Base-by-base conservation (phyloP, 495 filamentous ascomycete species). In the Penicillium pulvis region DNA sequence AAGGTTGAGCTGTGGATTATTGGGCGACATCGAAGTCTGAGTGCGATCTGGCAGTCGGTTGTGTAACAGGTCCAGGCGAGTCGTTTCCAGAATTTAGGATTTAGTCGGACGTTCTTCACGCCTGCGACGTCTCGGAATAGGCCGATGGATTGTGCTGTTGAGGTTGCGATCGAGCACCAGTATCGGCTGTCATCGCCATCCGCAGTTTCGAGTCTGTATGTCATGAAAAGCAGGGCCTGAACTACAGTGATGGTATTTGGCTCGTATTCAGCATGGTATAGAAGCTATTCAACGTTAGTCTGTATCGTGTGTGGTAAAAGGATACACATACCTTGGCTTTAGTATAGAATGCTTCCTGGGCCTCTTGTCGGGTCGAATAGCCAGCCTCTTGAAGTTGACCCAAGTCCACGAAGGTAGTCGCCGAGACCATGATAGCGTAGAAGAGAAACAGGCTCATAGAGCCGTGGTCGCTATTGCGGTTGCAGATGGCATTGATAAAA, bases 1-100 rank as follows among this genome's bases (percentile, higher is more conserved):
- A 67, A 64, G 14, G 56, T 52, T 1, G 42, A 39, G 6, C 41
- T 28, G 3, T 58, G 39, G 11, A 64, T 67, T 7, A 55, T 43
- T 30, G 64, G 57, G 36, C 44, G 47, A 16, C 64, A 61, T 54
- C 64, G 20, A 0, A 59, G 31, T 35, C 61, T 20, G 7, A 67
- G 46, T 16, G 64, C 51, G 14, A 58, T 59, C 12, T 61, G 56
- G 31, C 52, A 57, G 54, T 67, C 64, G 12, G 51, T 55, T 23
- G 59, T 59, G 45, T 67, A 64, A 35, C 64, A 67, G 39, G 58
- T n/a, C 64, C 64, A 67, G 3, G 64, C 61, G 7, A 64, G 49
- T 31, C 64, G 48, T 50, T 53, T 59, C 61, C 61, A 61, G 6
- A 64, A 50, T 3, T 39, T 64, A 3, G 57, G 36, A 14, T 46